Conservation (phyloP, 441 rosid genomes). For the Cnidoscolus chayamansa region DNA sequence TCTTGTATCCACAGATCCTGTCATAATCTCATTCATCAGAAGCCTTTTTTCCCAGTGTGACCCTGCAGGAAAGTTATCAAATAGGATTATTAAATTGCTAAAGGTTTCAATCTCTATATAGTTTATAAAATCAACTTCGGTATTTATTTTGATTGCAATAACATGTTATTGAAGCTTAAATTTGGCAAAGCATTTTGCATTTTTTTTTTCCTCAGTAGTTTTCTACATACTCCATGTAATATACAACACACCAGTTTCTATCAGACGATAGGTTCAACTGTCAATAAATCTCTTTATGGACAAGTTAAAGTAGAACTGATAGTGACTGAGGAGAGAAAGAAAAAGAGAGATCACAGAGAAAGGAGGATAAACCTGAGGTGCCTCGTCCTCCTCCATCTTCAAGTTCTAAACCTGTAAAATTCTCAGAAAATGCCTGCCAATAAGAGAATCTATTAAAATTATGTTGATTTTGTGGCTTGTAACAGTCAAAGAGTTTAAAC, state of each 20-base stretch:
- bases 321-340: neutral
- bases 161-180: neutral
- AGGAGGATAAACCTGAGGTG: slow-evolving; percentile 65
- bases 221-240: neutral
- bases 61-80: slow-evolving; percentile 42
- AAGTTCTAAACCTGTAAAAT: slow-evolving; percentile 94
- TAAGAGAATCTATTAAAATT: slow-evolving; percentile 21
- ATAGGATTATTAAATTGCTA: slow-evolving; percentile 12
- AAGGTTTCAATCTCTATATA: neutral
- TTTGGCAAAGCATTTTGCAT: slow-evolving; percentile 2
- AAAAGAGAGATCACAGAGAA: neutral
- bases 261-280: neutral
- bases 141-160: neutral
- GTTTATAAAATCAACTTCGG: neutral
- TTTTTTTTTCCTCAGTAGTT: slow-evolving; percentile 2
- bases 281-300: neutral
- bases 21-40: slow-evolving; percentile 98
- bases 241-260: neutral
- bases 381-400: slow-evolving; percentile 99
- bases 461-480: slow-evolving; percentile 12
- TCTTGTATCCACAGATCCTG: slow-evolving; percentile 97
- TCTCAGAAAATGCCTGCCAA: slow-evolving; percentile 85
- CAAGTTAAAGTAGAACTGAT: neutral
- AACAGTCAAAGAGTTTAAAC: neutral
- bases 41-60: slow-evolving; percentile 99